Evolutionary conservation across 257 asterid genomes (phyloP).

Genomic region (Marsdenia floribunda): DNA sequence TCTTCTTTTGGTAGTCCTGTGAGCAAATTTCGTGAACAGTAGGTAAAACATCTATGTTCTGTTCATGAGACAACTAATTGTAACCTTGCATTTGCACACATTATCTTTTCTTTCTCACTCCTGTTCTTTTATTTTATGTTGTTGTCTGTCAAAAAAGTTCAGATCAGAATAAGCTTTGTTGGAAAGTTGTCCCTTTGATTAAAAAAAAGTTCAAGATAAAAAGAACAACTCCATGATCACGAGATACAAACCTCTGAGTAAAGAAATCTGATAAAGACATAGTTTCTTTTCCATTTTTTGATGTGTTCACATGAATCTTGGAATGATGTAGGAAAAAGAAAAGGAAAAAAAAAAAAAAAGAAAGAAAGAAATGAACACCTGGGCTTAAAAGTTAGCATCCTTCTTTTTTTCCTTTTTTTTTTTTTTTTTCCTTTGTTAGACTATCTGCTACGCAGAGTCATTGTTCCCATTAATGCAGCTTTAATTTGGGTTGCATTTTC

Average conservation of each 20-base stretch:
- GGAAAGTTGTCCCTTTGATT: neutral
- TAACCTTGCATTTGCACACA: conserved; percentile 20
- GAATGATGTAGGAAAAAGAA: conserved; percentile 5
- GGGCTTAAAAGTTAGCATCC: conserved; percentile 4
- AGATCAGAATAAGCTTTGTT: neutral
- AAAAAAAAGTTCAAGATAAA: conserved; percentile 3
- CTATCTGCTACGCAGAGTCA: too few species aligned
- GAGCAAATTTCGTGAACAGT: neutral
- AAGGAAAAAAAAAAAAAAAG: too few species aligned
- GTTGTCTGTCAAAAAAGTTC: neutral
- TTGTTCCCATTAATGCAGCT: too few species aligned
- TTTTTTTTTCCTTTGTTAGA: too few species aligned
- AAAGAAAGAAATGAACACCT: conserved; percentile 11
- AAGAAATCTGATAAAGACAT: conserved; percentile 12
- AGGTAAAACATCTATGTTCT: conserved; percentile 20
- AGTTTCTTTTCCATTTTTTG: neutral
- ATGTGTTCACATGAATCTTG: conserved; percentile 45
- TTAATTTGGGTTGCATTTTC: too few species aligned
- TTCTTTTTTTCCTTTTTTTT: neutral
- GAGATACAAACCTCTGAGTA: conserved; percentile 32
- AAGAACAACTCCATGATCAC: conserved; percentile 33
- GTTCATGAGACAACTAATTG: conserved; percentile 39
- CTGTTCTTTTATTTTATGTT: neutral
- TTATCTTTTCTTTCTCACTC: conserved; percentile 16
- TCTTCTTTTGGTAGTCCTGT: neutral